Conservation (phyloP, 106 monocot species). For the Dendrobium huoshanense region DNA sequence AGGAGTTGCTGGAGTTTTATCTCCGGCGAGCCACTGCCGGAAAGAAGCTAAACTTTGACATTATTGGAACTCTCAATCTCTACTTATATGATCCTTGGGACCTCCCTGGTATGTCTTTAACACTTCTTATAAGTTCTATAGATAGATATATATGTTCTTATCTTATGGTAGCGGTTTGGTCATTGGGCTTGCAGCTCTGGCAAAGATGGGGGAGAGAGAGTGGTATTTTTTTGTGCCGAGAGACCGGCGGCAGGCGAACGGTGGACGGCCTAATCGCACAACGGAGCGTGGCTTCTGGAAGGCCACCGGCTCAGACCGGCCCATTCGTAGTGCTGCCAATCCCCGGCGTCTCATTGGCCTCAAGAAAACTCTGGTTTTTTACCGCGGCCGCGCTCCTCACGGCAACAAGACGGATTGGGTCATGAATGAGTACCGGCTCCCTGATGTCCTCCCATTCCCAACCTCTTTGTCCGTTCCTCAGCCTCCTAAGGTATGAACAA, state of each 20-base stretch:
- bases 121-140: background rate
- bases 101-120: conserved; percentile 36
- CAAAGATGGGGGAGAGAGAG: conserved; percentile 60
- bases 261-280: conserved; percentile 62
- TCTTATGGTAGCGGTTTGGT: background rate
- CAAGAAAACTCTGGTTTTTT: conserved; percentile 82
- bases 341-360: conserved; percentile 47
- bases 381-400: conserved; percentile 53
- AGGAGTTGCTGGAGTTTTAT: conserved; percentile 83
- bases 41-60: conserved; percentile 42
- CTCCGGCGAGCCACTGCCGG: conserved; percentile 31
- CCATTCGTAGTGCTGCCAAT: conserved; percentile 29
- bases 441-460: conserved; percentile 13
- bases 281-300: conserved; percentile 75
- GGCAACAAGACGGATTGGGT: conserved; percentile 70
- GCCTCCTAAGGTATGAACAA: conserved; percentile 17
- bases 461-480: conserved; percentile 2
- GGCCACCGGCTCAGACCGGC: conserved; percentile 61
- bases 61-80: conserved; percentile 61
- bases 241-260: conserved; percentile 34
- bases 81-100: conserved; percentile 77
- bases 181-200: conserved; percentile 15
- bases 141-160: background rate
- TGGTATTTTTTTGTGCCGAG: conserved; percentile 74
- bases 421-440: conserved; percentile 71